These are phyloP conservation scores for Heritiera fomes DNA, from an alignment of 345 rosid species.

Conservation along the genomic window DNA sequence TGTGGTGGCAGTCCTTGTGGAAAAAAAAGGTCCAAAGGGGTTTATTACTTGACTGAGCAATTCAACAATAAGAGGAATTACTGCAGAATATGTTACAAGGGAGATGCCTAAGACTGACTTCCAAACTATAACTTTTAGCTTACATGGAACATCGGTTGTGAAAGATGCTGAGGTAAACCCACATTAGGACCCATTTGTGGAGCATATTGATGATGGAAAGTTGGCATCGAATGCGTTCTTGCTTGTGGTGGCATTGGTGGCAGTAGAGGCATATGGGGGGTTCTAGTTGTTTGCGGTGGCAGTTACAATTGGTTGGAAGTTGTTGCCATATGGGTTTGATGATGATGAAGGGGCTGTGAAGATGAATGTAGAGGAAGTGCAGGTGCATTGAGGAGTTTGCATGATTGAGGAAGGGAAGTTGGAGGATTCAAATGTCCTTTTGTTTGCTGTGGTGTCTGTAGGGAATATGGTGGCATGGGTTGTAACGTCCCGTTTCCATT, in stretches of 20 bases:
- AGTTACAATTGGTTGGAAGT: slow-evolving; percentile 70
- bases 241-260: slow-evolving; percentile 58
- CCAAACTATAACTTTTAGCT: slow-evolving; percentile 35
- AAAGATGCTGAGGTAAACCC: slow-evolving; percentile 74
- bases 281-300: slow-evolving; percentile 54
- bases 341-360: slow-evolving; percentile 56
- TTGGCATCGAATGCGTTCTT: slow-evolving; percentile 47
- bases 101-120: slow-evolving; percentile 9
- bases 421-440: slow-evolving; percentile 61
- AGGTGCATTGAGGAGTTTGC: slow-evolving; percentile 52
- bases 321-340: slow-evolving; percentile 59
- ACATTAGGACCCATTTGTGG: slow-evolving; percentile 59
- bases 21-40: slow-evolving; percentile 62
- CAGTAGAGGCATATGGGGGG: slow-evolving; percentile 61
- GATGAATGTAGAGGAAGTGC: slow-evolving; percentile 51
- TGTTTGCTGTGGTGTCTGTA: slow-evolving; percentile 57
- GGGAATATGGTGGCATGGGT: slow-evolving; percentile 52
- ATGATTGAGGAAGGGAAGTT: slow-evolving; percentile 54
- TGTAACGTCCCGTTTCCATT: too few species aligned
- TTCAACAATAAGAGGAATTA: slow-evolving; percentile 28
- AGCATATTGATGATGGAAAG: slow-evolving; percentile 71
- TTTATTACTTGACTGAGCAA: slow-evolving; percentile 55
- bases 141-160: slow-evolving; percentile 80
- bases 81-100: not conserved
- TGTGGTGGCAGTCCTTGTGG: slow-evolving; percentile 66